A percentile compares a stretch with the other conserved stretches of the same genome.
phyloP scores from a whole-genome alignment of 306 rosid genomes.

The Hippophae gyantsensis region DNA sequence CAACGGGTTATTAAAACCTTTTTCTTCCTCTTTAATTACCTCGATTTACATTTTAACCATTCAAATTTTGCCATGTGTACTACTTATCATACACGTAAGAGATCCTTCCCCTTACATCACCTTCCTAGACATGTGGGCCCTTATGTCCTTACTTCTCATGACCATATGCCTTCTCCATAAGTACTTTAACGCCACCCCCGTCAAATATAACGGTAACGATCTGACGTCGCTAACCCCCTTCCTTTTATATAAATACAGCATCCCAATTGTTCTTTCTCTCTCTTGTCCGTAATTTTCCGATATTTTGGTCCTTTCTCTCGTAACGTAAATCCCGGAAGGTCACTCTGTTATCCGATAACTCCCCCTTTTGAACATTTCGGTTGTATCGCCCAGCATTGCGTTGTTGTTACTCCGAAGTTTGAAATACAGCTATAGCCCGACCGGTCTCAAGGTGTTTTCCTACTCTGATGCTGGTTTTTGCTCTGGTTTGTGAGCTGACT shows the following conservation, averaged over 20 bases:
- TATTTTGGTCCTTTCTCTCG: conserved; percentile 6
- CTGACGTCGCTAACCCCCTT: conserved; percentile 34
- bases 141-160: conserved; percentile 36
- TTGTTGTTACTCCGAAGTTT: too few species aligned
- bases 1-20: too few species aligned
- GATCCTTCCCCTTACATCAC: conserved; percentile 27
- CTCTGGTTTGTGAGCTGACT: too few species aligned
- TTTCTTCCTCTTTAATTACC: neutral
- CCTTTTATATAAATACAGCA: conserved; percentile 39
- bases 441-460: too few species aligned
- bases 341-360: conserved; percentile 11
- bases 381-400: conserved; percentile 4
- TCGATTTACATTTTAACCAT: neutral
- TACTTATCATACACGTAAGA: conserved; percentile 17
- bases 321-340: conserved; percentile 13
- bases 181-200: conserved; percentile 31
- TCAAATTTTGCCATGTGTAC: conserved; percentile 19
- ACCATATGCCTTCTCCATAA: conserved; percentile 31
- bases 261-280: conserved; percentile 11
- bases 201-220: conserved; percentile 28
- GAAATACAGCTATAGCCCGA: too few species aligned
- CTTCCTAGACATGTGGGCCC: conserved; percentile 47
- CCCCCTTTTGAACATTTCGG: conserved; percentile 15
- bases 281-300: conserved; percentile 23
- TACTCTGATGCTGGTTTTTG: too few species aligned